Conservation (phyloP, 2,329 filamentous ascomycete genomes). For the Verticillium isaacii region DNA sequence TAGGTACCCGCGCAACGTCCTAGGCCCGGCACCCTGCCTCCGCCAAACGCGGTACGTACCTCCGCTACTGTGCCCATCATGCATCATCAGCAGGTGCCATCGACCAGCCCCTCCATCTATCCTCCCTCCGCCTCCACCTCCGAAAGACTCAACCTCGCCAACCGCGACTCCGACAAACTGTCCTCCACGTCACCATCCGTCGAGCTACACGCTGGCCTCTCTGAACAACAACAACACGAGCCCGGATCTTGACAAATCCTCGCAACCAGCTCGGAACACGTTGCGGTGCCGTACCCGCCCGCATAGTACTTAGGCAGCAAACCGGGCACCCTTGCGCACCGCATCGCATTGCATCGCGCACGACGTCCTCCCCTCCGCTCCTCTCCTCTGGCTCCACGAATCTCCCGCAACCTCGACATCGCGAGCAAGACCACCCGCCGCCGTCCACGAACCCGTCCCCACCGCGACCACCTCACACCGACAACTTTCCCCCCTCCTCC, state of each 20-base stretch:
- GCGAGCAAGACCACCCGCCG: not conserved
- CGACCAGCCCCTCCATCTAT: not conserved
- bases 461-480: not conserved
- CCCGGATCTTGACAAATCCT: not conserved
- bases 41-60: not conserved
- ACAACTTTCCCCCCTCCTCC: not conserved
- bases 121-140: not conserved
- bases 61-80: not conserved
- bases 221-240: not conserved
- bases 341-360: not conserved
- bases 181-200: slow-evolving; percentile 1
- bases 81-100: not conserved
- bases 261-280: not conserved
- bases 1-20: no score
- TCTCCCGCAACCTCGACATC: not conserved
- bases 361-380: not conserved
- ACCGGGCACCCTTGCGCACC: not conserved
- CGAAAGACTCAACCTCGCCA: not conserved
- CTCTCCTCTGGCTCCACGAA: not conserved
- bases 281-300: not conserved
- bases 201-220: not conserved
- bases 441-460: not conserved
- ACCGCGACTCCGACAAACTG: not conserved
- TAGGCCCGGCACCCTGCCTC: not conserved
- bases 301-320: not conserved